Conservation (phyloP, 1,284 basidiomycete genomes). For the Puccinia hordei region DNA sequence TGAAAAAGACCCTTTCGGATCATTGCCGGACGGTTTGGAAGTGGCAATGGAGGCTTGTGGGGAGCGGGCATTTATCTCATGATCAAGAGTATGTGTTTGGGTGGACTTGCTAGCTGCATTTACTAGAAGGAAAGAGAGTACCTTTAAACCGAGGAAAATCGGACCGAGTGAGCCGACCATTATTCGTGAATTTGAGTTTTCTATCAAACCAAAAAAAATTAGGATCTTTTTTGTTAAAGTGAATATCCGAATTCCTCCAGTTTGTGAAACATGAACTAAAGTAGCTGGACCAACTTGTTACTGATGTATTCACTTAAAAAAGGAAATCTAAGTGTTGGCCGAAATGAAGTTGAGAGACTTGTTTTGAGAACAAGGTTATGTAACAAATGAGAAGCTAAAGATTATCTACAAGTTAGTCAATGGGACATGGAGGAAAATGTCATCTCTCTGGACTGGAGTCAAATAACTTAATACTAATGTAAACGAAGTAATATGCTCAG, state of each 20-base stretch:
- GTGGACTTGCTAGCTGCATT: too few relatives aligned
- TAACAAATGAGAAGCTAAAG: neutral
- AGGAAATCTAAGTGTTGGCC: too few relatives aligned
- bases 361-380: too few relatives aligned
- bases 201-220: neutral
- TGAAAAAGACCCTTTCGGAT: neutral
- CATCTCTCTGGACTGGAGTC: neutral
- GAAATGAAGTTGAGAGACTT: too few relatives aligned
- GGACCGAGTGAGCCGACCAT: neutral
- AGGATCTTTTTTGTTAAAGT: neutral
- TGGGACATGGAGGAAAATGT: neutral
- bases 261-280: neutral
- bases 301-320: too few relatives aligned
- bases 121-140: neutral
- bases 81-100: neutral
- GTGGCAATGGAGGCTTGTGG: neutral
- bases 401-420: neutral
- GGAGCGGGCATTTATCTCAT: neutral
- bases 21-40: neutral
- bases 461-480: neutral
- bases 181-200: neutral
- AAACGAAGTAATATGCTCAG: too few relatives aligned
- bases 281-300: neutral
- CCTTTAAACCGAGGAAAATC: neutral
- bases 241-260: neutral